phyloP scores from a whole-genome alignment of 257 asterid genomes.

The Scutellaria baicalensis region DNA sequence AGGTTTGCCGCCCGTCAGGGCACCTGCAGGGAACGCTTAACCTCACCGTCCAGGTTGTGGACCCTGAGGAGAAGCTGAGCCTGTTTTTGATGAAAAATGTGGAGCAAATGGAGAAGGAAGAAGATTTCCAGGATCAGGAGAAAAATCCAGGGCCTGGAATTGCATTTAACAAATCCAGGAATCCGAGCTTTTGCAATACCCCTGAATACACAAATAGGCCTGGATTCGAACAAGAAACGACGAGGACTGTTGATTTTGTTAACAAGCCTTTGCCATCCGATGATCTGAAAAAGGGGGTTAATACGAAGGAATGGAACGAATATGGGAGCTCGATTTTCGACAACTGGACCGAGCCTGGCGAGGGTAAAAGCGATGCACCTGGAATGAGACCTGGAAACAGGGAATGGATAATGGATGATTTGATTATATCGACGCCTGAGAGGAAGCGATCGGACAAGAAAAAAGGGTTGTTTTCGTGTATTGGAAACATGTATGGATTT shows the following conservation, averaged over 20 bases:
- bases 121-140: neutral
- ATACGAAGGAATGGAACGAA: constrained; percentile 25
- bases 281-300: constrained; percentile 41
- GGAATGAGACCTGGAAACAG: constrained; percentile 1
- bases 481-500: constrained; percentile 46
- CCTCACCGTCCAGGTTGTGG: constrained; percentile 46
- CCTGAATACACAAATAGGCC: neutral
- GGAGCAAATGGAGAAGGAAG: neutral
- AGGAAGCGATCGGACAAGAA: constrained; percentile 20
- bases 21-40: constrained; percentile 56
- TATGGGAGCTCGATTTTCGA: constrained; percentile 67
- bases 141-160: neutral
- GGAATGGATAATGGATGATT: constrained; percentile 22
- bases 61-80: constrained; percentile 26
- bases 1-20: constrained; percentile 61
- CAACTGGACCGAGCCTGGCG: constrained; percentile 49
- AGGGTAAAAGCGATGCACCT: neutral
- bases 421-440: constrained; percentile 9
- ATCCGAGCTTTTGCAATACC: neutral
- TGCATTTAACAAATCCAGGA: neutral
- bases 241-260: constrained; percentile 28
- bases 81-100: neutral
- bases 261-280: constrained; percentile 40
- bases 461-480: constrained; percentile 53
- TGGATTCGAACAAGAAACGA: constrained; percentile 23